Evolutionary conservation across 352 stramenopile species (phyloP).

Genomic region (Phytophthora europaea): DNA sequence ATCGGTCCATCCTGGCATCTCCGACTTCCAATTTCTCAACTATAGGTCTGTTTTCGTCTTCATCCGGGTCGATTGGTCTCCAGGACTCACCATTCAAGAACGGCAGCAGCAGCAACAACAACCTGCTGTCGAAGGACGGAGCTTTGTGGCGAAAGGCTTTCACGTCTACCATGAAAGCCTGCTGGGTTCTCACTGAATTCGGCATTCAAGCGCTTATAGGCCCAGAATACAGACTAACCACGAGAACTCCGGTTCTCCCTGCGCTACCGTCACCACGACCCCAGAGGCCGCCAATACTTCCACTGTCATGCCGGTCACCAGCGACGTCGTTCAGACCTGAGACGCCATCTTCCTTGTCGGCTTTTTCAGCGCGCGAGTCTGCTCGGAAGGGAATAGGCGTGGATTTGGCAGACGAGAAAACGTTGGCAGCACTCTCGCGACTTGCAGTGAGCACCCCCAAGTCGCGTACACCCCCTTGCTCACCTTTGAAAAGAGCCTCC

Average conservation of each 20-base stretch:
- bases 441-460: conserved; percentile 47
- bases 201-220: conserved; percentile 72
- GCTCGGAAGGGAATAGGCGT: conserved; percentile 58
- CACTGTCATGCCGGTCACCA: conserved; percentile 41
- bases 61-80: conserved; percentile 30
- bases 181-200: conserved; percentile 74
- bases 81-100: conserved; percentile 31
- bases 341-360: conserved; percentile 39
- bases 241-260: conserved; percentile 54
- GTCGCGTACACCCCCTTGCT: conserved; percentile 41
- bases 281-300: conserved; percentile 25
- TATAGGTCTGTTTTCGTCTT: conserved; percentile 37
- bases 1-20: conserved; percentile 69
- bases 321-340: conserved; percentile 33
- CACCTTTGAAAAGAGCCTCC: conserved; percentile 29
- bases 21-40: conserved; percentile 39
- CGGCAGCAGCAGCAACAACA: conserved; percentile 27
- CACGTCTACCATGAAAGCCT: conserved; percentile 62
- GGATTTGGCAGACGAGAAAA: conserved; percentile 61
- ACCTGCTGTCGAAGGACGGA: conserved; percentile 19
- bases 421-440: conserved; percentile 53
- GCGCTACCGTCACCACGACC: conserved; percentile 20
- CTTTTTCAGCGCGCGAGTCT: conserved; percentile 52
- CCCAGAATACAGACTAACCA: conserved; percentile 69
- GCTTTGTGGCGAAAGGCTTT: conserved; percentile 60